Percentiles rank a stretch among this genome's conserved stretches.
Evolutionary conservation across 805 yeast species (phyloP).

Genomic region (Saccharomycopsis vini): DNA sequence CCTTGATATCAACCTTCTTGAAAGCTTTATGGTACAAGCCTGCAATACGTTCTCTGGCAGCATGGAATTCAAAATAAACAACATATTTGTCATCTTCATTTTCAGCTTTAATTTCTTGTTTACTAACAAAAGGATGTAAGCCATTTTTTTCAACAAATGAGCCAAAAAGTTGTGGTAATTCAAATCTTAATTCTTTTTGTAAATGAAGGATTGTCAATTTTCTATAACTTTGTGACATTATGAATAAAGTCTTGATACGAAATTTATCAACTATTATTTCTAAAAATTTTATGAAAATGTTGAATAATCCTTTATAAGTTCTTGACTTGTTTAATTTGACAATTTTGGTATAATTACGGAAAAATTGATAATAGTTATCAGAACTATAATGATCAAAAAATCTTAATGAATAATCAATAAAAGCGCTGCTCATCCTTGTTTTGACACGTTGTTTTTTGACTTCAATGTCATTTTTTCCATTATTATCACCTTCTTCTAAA

Average conservation of each 20-base stretch:
- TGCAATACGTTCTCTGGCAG: neutral
- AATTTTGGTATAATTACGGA: slow-evolving; percentile 33
- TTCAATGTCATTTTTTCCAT: neutral
- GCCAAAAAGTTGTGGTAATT: neutral
- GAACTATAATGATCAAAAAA: slow-evolving; percentile 29
- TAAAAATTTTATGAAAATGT: slow-evolving; percentile 29
- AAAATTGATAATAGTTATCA: slow-evolving; percentile 46
- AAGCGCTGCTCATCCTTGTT: slow-evolving; percentile 22
- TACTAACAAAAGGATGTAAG: too few species aligned
- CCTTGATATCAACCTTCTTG: slow-evolving; percentile 77
- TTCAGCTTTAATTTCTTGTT: slow-evolving; percentile 2
- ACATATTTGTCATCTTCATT: slow-evolving; percentile 25
- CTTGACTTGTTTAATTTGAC: slow-evolving; percentile 32
- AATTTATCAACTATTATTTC: slow-evolving; percentile 49
- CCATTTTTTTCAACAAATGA: too few species aligned
- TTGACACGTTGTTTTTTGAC: slow-evolving; percentile 12
- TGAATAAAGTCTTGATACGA: slow-evolving; percentile 46
- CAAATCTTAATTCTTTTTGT: neutral
- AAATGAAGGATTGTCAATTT: slow-evolving; percentile 19
- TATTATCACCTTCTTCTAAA: slow-evolving; percentile 2
- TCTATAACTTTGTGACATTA: slow-evolving; percentile 49
- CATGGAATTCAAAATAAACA: slow-evolving; percentile 16
- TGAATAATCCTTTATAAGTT: slow-evolving; percentile 4
- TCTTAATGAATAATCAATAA: slow-evolving; percentile 26
- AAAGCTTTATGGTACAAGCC: slow-evolving; percentile 31